Base-by-base conservation (phyloP, 2,329 filamentous ascomycete genomes). In the Grosmannia huntii region DNA sequence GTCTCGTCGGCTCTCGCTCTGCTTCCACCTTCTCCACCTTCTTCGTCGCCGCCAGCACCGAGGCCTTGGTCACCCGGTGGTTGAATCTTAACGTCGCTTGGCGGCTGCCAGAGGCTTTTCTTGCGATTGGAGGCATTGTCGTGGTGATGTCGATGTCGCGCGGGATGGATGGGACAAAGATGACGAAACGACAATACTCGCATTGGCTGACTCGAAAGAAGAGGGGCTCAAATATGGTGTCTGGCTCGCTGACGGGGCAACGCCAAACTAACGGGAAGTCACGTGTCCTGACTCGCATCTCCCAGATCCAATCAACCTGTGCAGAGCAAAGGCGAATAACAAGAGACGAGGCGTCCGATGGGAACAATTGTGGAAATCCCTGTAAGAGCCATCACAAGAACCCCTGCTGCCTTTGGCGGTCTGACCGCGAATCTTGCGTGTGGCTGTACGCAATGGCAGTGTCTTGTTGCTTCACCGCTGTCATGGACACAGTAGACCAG, bases 51-150 rank as follows among this genome's bases (percentile, higher is more conserved):
- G 62, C 38, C 33, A 70, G 59, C 27, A 71, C 72, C 3, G 74
- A 68, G 6, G 61, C 27, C 67, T 83, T 83, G 59, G 79, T 82
- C 52, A 83, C 77, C 49, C 73, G 73, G 67, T 76, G 76, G 64
- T 79, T 75, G 72, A 83, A 83, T 67, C 76, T 81, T 60, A 82
- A 73, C 44, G 77, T 83, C 10, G 78, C 76, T 63, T 83, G 80
- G 66, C 76, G 78, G 60, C 67, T 66, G 62, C 67, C 69, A 19
- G 58, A 68, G n/a, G 78, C 75, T 67, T 76, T 73, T 21, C 78
- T 77, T 55, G 71, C 67, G 50, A n/a, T 2, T 19, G 77, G 76
- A 77, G 81, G 80, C 53, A 63, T 63, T 16, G 27, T 51, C n/a
- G n/a, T n/a, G n/a, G n/a, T n/a, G n/a, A n/a, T n/a, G n/a, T n/a